These are phyloP conservation scores for Kentomonas sorsogonicus DNA, from an alignment of 208 protist genomes.

Conservation along the genomic window DNA sequence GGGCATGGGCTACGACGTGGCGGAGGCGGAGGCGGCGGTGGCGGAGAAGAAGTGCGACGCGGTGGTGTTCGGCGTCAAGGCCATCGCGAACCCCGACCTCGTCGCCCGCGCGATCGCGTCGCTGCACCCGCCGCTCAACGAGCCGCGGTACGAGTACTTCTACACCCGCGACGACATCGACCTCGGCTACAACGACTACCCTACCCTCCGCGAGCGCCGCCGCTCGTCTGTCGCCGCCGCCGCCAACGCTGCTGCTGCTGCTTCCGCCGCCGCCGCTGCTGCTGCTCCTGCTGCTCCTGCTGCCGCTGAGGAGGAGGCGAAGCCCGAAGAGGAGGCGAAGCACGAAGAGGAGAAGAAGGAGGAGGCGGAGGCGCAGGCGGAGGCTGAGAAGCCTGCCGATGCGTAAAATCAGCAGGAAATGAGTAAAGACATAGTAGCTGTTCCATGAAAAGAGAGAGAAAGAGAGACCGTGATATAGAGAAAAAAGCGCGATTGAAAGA, in stretches of 20 bases:
- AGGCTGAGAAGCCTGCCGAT: no score
- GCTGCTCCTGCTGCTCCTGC: no score
- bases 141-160: slow-evolving; percentile 15
- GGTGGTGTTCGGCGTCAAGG: slow-evolving; percentile 31
- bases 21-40: slow-evolving; percentile 22
- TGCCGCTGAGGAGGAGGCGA: no score
- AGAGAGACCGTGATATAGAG: no score
- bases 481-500: background rate
- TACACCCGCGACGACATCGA: slow-evolving; percentile 15
- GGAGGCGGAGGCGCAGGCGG: background rate
- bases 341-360: background rate
- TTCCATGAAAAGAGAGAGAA: no score
- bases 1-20: slow-evolving; percentile 20
- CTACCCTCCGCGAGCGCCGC: no score
- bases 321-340: no score
- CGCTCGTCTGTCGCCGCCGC: no score
- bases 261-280: no score
- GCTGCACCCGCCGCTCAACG: slow-evolving; percentile 19
- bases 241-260: no score
- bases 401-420: no score
- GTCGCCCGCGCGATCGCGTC: slow-evolving; percentile 15
- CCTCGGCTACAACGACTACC: slow-evolving; percentile 42
- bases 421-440: no score
- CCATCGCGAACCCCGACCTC: slow-evolving; percentile 59
- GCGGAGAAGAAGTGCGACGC: slow-evolving; percentile 25